phyloP scores from a whole-genome alignment of 2,329 filamentous ascomycete species.

The Hysterium pulicare region DNA sequence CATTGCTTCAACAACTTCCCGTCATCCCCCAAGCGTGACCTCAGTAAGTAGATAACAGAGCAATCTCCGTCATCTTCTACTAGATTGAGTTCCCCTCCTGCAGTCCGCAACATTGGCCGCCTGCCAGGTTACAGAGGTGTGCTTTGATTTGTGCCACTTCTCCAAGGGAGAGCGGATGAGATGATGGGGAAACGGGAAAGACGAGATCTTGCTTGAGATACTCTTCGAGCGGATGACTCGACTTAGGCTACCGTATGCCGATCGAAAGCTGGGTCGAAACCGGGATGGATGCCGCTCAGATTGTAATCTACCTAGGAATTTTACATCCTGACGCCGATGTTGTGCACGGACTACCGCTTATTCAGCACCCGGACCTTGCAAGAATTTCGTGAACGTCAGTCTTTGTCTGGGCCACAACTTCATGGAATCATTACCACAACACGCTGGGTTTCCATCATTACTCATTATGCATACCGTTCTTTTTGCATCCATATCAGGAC shows the following conservation, averaged over 20 bases:
- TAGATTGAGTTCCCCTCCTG: conserved; percentile 15
- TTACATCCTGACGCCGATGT: neutral
- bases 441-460: too few relatives aligned
- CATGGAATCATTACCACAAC: too few relatives aligned
- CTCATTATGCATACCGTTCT: too few relatives aligned
- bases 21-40: conserved; percentile 15
- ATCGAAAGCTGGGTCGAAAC: conserved; percentile 49
- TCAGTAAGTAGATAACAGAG: conserved; percentile 19
- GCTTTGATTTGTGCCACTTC: conserved; percentile 4
- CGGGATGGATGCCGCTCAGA: conserved; percentile 13
- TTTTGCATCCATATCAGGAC: too few relatives aligned
- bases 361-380: too few relatives aligned
- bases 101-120: conserved; percentile 15
- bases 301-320: conserved; percentile 1
- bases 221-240: conserved; percentile 36
- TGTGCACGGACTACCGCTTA: too few relatives aligned
- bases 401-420: too few relatives aligned
- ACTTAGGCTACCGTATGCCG: conserved; percentile 43
- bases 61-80: conserved; percentile 18
- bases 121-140: conserved; percentile 15
- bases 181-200: conserved; percentile 35
- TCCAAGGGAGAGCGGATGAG: conserved; percentile 6
- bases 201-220: conserved; percentile 44
- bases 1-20: conserved; percentile 16
- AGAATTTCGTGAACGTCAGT: too few relatives aligned